Conservation (phyloP, 768 basidiomycete genomes). For the Butyriboletus loyo region DNA sequence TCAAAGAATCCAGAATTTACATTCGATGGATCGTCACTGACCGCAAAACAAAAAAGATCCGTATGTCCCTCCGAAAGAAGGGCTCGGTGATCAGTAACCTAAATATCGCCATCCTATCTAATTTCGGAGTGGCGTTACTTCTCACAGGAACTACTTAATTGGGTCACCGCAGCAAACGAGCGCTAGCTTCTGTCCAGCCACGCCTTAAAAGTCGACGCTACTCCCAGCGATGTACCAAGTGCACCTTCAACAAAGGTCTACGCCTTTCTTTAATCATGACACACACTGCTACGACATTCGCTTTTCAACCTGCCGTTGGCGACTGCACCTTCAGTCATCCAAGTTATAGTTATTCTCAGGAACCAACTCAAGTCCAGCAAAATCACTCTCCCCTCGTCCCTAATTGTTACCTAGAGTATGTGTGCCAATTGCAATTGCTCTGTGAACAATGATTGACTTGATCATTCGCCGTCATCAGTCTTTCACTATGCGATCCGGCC, state of each 20-base stretch:
- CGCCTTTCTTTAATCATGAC: not conserved
- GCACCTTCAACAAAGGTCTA: not conserved
- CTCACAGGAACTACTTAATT: not conserved
- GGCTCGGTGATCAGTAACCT: not conserved
- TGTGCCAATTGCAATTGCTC: not conserved
- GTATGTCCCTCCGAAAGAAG: too few species aligned
- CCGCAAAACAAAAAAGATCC: not conserved
- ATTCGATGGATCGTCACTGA: not conserved
- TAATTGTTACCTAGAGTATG: slow-evolving; percentile 2
- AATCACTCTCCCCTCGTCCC: not conserved
- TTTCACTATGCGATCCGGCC: not conserved
- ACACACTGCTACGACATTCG: not conserved
- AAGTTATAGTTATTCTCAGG: not conserved
- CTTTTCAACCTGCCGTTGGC: not conserved
- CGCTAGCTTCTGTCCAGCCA: not conserved
- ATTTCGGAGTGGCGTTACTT: not conserved
- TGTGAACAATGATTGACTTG: not conserved
- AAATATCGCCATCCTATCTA: slow-evolving; percentile 1
- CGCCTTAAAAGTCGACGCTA: not conserved
- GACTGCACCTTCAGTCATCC: not conserved
- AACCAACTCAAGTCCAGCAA: not conserved
- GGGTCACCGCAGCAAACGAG: not conserved
- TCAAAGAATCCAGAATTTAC: not conserved
- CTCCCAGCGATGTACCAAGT: not conserved
- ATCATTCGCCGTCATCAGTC: not conserved